Conservation (phyloP, 495 filamentous ascomycete species). For the Penicillium maclennaniae region DNA sequence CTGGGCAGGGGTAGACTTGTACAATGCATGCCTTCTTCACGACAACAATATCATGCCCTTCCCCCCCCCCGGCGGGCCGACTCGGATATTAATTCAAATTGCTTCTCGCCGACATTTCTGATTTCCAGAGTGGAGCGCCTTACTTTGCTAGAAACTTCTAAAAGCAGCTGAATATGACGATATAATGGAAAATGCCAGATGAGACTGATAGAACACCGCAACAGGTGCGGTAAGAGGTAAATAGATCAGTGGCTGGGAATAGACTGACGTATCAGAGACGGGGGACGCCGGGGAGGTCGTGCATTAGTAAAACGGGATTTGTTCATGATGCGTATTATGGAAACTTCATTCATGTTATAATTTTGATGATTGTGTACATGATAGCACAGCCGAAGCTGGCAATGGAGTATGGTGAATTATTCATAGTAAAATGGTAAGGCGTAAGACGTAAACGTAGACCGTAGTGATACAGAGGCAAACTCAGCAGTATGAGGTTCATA, state of each 20-base stretch:
- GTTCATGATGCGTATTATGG: neutral
- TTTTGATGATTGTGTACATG: neutral
- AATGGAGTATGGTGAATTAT: neutral
- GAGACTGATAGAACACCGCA: no score
- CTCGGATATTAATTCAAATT: conserved; percentile 4
- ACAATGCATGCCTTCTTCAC: neutral
- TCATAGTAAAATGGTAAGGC: neutral
- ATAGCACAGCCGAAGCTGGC: neutral
- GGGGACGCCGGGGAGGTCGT: neutral
- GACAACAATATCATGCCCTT: conserved; percentile 3
- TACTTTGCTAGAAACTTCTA: no score
- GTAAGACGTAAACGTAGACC: neutral
- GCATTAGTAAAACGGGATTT: neutral
- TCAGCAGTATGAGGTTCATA: neutral
- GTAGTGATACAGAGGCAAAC: neutral
- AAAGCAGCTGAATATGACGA: no score
- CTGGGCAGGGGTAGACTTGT: conserved; percentile 6
- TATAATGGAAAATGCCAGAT: no score
- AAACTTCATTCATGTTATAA: neutral
- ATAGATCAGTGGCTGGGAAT: no score
- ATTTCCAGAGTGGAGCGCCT: no score
- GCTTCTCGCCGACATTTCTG: conserved; percentile 1
- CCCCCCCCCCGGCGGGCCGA: no score
- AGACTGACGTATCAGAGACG: no score
- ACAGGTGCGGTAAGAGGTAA: no score